These are phyloP conservation scores for Aphanomyces invadans DNA, from an alignment of 352 stramenopile genomes.

Conservation along the genomic window DNA sequence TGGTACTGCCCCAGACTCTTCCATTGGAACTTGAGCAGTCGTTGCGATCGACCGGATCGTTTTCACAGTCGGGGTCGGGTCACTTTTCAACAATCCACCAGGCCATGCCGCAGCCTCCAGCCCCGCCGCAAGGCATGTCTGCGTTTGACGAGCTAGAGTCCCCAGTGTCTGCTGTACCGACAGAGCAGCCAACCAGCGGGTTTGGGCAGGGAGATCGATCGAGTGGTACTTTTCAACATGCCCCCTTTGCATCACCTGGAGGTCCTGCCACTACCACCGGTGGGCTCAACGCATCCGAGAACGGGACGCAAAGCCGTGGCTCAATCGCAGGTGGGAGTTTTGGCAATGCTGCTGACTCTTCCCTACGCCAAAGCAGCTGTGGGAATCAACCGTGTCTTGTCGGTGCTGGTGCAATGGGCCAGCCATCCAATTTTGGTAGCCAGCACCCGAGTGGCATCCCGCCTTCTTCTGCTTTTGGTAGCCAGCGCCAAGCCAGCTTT, in stretches of 20 bases:
- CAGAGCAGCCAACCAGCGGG: neutral
- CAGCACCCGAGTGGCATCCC: neutral
- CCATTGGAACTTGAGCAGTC: slow-evolving; percentile 60
- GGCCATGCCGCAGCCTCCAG: neutral
- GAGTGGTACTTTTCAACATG: neutral
- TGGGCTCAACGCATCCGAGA: too few species aligned
- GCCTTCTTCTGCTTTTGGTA: slow-evolving; percentile 1
- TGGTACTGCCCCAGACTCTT: slow-evolving; percentile 62
- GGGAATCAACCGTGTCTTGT: too few species aligned
- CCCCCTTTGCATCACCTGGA: neutral
- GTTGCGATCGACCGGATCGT: neutral
- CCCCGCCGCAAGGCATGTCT: neutral
- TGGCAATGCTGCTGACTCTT: neutral
- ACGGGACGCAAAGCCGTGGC: too few species aligned
- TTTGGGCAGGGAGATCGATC: neutral
- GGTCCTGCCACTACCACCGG: neutral
- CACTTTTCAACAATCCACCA: neutral
- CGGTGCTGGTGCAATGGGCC: too few species aligned
- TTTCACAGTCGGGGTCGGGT: neutral
- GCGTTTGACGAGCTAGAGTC: slow-evolving; percentile 16
- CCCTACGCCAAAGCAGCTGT: too few species aligned
- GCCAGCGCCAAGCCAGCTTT: neutral
- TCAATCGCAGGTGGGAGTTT: too few species aligned
- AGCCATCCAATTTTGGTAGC: too few species aligned
- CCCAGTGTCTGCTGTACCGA: neutral